Conservation (phyloP, 768 basidiomycete genomes). For the Tulasnella sp. region DNA sequence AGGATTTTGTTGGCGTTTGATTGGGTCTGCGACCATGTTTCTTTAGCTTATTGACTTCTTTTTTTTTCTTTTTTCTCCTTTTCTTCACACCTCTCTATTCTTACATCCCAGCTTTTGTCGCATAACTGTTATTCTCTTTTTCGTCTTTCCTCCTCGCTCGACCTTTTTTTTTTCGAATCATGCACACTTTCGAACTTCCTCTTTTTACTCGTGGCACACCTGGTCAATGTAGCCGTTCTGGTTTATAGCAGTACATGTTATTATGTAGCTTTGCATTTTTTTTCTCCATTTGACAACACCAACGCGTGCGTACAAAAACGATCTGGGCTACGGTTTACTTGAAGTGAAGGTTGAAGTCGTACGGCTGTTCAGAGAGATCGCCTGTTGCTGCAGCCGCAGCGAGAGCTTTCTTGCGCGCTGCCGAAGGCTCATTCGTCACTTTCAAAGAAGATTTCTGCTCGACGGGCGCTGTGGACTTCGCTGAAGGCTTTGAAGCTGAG, state of each 20-base stretch:
- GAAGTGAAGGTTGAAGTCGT: slow-evolving; percentile 31
- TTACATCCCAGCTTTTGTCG: background rate
- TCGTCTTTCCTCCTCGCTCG: background rate
- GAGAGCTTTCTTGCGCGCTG: background rate
- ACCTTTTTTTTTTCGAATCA: background rate
- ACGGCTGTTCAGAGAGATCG: slow-evolving; percentile 23
- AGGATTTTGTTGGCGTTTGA: background rate
- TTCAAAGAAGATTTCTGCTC: slow-evolving; percentile 2
- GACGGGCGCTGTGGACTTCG: background rate
- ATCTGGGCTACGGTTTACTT: slow-evolving; percentile 13
- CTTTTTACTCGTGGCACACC: background rate
- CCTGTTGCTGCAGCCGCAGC: background rate
- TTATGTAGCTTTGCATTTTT: background rate
- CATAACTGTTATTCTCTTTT: background rate
- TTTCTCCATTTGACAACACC: background rate
- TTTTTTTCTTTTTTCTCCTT: background rate
- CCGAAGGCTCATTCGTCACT: slow-evolving; percentile 15
- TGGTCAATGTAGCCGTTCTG: background rate
- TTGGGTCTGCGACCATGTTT: background rate
- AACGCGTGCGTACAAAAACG: background rate
- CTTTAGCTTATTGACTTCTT: slow-evolving; percentile 14
- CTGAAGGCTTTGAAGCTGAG: background rate
- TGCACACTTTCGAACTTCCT: background rate
- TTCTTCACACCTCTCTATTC: slow-evolving; percentile 10
- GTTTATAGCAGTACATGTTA: background rate